Evolutionary conservation across 768 basidiomycete species (phyloP).

Genomic region (Leccinum obscurum): DNA sequence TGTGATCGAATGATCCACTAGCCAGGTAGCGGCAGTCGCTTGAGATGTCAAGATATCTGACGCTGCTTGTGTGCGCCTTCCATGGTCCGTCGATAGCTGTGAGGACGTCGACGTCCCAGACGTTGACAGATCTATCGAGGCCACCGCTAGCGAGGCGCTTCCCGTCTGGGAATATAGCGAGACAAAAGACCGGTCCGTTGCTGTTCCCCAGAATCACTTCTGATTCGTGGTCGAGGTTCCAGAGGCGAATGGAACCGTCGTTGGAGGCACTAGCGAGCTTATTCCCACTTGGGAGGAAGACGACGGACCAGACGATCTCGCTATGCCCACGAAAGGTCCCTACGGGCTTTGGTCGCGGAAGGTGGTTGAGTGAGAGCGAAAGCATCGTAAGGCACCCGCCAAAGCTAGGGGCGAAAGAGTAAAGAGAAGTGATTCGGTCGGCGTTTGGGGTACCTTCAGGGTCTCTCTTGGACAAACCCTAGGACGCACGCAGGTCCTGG

Average conservation of each 20-base stretch:
- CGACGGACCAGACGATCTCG: constrained; percentile 31
- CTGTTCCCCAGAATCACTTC: constrained; percentile 26
- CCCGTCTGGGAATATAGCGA: constrained; percentile 29
- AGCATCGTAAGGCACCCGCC: constrained; percentile 27
- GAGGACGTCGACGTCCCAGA: constrained; percentile 30
- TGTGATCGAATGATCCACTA: constrained; percentile 35
- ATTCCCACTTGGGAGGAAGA: constrained; percentile 29
- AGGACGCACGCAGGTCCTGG: constrained; percentile 31
- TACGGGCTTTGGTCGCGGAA: constrained; percentile 25
- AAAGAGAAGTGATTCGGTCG: constrained; percentile 23
- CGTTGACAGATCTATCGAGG: constrained; percentile 32
- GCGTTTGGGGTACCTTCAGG: constrained; percentile 23
- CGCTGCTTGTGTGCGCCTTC: constrained; percentile 27
- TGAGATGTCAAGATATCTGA: constrained; percentile 31
- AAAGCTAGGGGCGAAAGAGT: constrained; percentile 25
- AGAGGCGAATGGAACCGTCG: constrained; percentile 32
- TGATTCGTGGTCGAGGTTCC: constrained; percentile 27
- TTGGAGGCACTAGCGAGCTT: constrained; percentile 29
- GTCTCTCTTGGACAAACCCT: constrained; percentile 31
- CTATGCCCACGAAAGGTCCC: constrained; percentile 25
- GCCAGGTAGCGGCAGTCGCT: constrained; percentile 30
- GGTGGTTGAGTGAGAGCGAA: constrained; percentile 33
- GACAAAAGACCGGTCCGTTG: constrained; percentile 27
- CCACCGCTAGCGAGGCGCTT: constrained; percentile 30
- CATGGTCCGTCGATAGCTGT: constrained; percentile 20